Evolutionary conservation across 495 filamentous ascomycete genomes (phyloP).

Genomic region (Parathielavia appendiculata): DNA sequence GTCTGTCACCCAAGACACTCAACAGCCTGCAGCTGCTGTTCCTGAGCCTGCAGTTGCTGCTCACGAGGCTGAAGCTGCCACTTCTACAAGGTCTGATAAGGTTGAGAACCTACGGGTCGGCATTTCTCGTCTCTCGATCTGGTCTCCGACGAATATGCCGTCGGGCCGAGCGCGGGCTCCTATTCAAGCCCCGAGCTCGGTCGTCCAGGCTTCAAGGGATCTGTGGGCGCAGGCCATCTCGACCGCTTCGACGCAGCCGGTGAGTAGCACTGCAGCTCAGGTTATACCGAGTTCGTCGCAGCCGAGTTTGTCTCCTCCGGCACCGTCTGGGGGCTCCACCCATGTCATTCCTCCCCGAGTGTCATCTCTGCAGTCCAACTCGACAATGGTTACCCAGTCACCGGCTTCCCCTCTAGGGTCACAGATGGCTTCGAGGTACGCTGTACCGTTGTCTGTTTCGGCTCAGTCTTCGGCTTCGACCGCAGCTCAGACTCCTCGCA

Average conservation of each 20-base stretch:
- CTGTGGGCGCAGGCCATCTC: neutral
- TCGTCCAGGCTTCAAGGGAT: neutral
- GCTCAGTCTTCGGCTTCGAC: neutral
- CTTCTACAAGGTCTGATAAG: neutral
- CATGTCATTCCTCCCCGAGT: neutral
- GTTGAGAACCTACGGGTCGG: slow-evolving; percentile 4
- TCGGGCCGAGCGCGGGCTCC: neutral
- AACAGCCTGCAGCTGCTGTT: no score
- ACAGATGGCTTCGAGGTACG: neutral
- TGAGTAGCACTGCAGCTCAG: neutral
- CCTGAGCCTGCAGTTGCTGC: neutral
- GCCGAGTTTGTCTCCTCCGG: neutral
- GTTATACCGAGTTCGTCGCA: neutral
- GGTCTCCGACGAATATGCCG: neutral
- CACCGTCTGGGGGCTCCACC: neutral
- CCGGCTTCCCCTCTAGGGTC: neutral
- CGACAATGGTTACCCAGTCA: neutral
- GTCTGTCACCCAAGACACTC: neutral
- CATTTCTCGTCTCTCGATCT: slow-evolving; percentile 2
- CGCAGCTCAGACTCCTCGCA: neutral
- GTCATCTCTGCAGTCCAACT: neutral
- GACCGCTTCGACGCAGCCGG: neutral
- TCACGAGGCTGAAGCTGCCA: neutral
- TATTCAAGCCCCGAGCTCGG: neutral
- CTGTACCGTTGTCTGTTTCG: neutral